Evolutionary conservation across 2,329 filamentous ascomycete species (phyloP).

Genomic region (Fusarium papillatum): DNA sequence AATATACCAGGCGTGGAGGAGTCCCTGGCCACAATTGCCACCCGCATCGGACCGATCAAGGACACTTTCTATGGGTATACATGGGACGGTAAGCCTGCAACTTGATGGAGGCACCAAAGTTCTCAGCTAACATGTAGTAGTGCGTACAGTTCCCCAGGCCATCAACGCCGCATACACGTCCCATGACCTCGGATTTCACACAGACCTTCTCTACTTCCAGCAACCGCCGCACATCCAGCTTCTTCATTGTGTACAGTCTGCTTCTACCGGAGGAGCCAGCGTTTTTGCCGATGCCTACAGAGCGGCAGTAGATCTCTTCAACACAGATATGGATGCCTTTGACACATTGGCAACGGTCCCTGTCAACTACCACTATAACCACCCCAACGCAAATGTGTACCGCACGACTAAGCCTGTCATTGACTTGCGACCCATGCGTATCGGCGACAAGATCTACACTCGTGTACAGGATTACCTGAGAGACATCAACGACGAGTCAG

Average conservation of each 20-base stretch:
- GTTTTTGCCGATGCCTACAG: constrained; percentile 5
- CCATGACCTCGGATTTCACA: constrained; percentile 3
- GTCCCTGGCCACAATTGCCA: constrained; percentile 1
- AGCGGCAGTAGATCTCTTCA: background rate
- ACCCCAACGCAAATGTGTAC: constrained; percentile 13
- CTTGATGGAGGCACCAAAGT: accelerated
- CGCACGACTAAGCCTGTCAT: constrained; percentile 18
- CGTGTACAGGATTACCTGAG: background rate
- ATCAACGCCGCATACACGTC: constrained; percentile 5
- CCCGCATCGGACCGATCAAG: background rate
- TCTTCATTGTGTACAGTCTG: constrained; percentile 6
- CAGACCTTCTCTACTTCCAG: constrained; percentile 8
- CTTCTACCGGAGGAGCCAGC: constrained; percentile 1
- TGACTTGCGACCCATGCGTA: background rate
- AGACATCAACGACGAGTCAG: background rate
- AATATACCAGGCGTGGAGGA: background rate
- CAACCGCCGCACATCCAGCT: background rate
- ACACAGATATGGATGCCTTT: background rate
- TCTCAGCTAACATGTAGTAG: background rate
- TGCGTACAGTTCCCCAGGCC: constrained; percentile 1
- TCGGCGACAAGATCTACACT: background rate
- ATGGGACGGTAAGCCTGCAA: background rate
- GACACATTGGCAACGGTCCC: constrained; percentile 2
- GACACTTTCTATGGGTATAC: constrained; percentile 9
- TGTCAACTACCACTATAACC: constrained; percentile 19